These are phyloP conservation scores for Claviceps spartinae DNA, from an alignment of 2,329 filamentous ascomycete genomes.

Conservation along the genomic window DNA sequence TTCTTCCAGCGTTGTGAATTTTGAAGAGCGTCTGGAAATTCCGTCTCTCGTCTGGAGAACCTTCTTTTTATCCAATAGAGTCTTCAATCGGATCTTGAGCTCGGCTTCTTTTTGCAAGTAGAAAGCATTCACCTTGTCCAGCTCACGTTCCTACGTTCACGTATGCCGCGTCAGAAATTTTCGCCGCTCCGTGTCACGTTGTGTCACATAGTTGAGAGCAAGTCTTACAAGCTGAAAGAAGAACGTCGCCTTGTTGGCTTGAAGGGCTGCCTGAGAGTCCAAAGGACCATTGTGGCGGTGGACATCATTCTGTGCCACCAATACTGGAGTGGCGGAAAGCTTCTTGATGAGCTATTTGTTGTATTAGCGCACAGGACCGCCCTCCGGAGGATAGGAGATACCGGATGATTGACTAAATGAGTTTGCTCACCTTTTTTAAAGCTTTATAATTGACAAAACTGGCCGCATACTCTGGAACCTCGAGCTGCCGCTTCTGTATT, in stretches of 20 bases:
- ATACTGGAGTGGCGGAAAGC: conserved; percentile 78
- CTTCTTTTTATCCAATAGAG: conserved; percentile 87
- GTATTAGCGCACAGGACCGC: background rate
- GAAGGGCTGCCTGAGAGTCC: conserved; percentile 78
- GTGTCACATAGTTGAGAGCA: background rate
- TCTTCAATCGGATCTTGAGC: conserved; percentile 88
- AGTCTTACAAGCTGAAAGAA: conserved; percentile 82
- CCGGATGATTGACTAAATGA: background rate
- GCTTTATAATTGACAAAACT: conserved; percentile 99
- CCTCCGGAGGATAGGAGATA: background rate
- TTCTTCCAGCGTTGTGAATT: conserved; percentile 89
- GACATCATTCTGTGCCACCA: conserved; percentile 60
- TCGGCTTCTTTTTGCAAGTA: conserved; percentile 97
- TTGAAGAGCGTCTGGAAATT: conserved; percentile 75
- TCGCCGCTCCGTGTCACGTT: background rate
- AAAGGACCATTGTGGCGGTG: conserved; percentile 31
- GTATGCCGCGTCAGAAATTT: background rate
- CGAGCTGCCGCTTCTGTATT: conserved; percentile 96
- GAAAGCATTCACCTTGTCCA: conserved; percentile 97
- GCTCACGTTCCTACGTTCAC: conserved; percentile 66
- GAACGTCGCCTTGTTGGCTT: conserved; percentile 96
- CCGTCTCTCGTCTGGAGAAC: conserved; percentile 72
- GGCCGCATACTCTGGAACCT: conserved; percentile 96
- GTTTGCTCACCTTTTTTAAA: conserved; percentile 69
- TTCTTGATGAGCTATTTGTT: conserved; percentile 82